These are phyloP conservation scores for Mrakiaceae sp. DNA, from an alignment of 1,284 basidiomycete genomes.

Conservation along the genomic window DNA sequence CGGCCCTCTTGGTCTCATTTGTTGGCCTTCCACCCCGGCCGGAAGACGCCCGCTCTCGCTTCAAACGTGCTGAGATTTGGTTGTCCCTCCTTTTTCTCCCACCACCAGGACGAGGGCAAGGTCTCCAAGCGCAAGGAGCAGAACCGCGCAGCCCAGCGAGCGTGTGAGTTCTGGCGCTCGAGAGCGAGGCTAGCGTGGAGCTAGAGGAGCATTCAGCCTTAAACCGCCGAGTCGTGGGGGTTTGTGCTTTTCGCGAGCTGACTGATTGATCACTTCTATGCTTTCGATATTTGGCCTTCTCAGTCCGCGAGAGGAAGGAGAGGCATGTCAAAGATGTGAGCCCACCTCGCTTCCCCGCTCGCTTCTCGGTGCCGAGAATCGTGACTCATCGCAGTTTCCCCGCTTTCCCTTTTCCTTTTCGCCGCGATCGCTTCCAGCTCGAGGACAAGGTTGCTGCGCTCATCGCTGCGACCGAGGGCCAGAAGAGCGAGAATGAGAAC, in stretches of 20 bases:
- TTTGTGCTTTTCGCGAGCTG: neutral
- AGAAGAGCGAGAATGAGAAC: conserved; percentile 70
- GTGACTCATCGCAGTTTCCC: neutral
- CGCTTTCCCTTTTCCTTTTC: conserved; percentile 9
- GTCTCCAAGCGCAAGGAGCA: conserved; percentile 73
- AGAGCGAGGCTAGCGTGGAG: too few relatives aligned
- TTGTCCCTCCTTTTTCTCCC: neutral
- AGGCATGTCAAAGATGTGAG: conserved; percentile 77
- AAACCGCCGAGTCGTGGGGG: conserved; percentile 20
- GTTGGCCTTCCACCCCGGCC: neutral
- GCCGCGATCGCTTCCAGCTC: conserved; percentile 40
- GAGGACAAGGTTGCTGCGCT: conserved; percentile 70
- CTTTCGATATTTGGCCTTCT: neutral
- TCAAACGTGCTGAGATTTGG: neutral
- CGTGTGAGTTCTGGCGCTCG: conserved; percentile 32
- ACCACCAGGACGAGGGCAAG: conserved; percentile 51
- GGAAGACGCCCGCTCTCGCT: conserved; percentile 17
- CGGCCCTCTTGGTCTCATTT: conserved; percentile 18
- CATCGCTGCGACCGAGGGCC: conserved; percentile 38
- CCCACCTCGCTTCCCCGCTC: conserved; percentile 19
- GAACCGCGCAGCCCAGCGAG: conserved; percentile 71
- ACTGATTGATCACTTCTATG: neutral
- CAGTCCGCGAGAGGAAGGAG: conserved; percentile 59
- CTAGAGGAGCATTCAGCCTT: too few relatives aligned
- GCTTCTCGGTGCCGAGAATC: neutral